phyloP scores from a whole-genome alignment of 768 basidiomycete genomes.

The Panaeolus papilionaceus region DNA sequence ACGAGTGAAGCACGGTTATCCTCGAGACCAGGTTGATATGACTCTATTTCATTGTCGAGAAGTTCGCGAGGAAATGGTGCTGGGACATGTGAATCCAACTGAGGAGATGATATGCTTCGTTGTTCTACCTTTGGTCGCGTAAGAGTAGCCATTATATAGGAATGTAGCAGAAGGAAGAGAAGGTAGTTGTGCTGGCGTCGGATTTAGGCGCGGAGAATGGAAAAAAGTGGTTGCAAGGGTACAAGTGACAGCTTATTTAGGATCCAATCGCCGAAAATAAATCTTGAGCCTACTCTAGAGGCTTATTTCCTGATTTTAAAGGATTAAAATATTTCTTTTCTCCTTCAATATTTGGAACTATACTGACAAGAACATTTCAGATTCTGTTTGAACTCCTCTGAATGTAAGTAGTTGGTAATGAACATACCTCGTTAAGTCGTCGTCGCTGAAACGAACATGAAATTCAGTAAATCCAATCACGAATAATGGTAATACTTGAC shows the following conservation, averaged over 20 bases:
- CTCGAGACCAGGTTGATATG: conserved; percentile 14
- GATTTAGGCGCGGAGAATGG: conserved; percentile 3
- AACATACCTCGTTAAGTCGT: not conserved
- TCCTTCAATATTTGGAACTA: not conserved
- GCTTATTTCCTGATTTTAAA: not conserved
- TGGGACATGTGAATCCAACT: conserved; percentile 40
- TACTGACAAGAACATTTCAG: not conserved
- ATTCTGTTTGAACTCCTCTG: not conserved
- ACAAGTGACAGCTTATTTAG: not conserved
- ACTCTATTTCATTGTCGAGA: conserved; percentile 28
- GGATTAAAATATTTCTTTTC: not conserved
- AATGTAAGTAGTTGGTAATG: not conserved
- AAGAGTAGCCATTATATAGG: conserved; percentile 44
- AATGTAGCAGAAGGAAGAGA: not conserved
- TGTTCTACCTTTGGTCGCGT: conserved; percentile 39
- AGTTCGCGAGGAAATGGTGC: conserved; percentile 47
- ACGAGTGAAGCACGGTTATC: conserved; percentile 15
- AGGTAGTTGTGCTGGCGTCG: not conserved
- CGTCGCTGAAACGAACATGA: not conserved
- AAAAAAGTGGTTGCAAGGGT: conserved; percentile 7
- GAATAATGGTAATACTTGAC: not conserved
- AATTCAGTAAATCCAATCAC: not conserved
- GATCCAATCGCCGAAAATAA: not conserved
- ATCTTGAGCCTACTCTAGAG: not conserved
- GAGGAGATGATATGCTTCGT: conserved; percentile 29